phyloP scores from a whole-genome alignment of 345 rosid species.

The Carallia pectinifolia region DNA sequence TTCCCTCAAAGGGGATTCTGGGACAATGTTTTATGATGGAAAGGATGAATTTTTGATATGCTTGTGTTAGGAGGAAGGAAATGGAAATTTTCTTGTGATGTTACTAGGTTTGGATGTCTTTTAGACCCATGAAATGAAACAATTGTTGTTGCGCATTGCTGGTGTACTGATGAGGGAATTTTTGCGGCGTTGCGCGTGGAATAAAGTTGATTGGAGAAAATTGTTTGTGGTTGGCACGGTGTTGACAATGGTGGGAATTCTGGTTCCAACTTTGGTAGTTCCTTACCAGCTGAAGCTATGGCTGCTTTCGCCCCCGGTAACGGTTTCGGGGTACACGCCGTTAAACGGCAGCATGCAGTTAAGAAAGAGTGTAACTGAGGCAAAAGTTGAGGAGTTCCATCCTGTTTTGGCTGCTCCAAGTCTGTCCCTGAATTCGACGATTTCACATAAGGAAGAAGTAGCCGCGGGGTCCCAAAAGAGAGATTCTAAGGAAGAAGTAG shows the following conservation, averaged over 20 bases:
- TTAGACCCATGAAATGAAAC: neutral
- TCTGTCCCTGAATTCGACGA: constrained; percentile 35
- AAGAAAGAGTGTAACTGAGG: constrained; percentile 37
- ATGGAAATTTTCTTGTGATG: neutral
- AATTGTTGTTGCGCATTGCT: constrained; percentile 2
- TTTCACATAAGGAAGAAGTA: constrained; percentile 16
- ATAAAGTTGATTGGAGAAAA: constrained; percentile 54
- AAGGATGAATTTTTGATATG: neutral
- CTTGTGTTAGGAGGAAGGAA: neutral
- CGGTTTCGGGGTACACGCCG: constrained; percentile 22
- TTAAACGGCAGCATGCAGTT: constrained; percentile 43
- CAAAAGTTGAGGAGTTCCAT: constrained; percentile 32
- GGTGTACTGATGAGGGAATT: constrained; percentile 34
- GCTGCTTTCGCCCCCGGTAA: constrained; percentile 30
- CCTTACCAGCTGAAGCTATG: constrained; percentile 23
- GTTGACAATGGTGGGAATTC: constrained; percentile 44
- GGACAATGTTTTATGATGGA: neutral
- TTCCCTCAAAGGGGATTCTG: neutral
- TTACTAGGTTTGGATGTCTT: neutral
- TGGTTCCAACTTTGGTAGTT: constrained; percentile 46
- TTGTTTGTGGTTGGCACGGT: constrained; percentile 45
- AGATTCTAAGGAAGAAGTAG: constrained; percentile 13
- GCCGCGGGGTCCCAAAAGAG: neutral
- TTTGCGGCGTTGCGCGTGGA: constrained; percentile 32
- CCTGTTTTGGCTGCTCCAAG: constrained; percentile 26